Percentiles rank a stretch among this genome's conserved stretches.
Evolutionary conservation across 1,139 yeast species (phyloP).

Genomic region (Yamadazyma triangularis): DNA sequence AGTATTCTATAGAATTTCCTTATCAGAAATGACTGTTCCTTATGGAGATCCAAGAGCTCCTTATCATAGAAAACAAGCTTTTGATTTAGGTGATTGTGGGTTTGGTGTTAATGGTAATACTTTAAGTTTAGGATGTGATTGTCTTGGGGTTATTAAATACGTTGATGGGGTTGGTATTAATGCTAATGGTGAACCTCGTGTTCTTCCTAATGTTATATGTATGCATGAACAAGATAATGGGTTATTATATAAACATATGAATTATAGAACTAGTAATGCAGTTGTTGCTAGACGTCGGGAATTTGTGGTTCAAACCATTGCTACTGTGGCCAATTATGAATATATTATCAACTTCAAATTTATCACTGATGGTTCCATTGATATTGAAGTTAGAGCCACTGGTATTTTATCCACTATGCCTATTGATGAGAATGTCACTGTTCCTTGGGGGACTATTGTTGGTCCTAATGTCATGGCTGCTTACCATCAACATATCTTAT

Average conservation of each 20-base stretch:
- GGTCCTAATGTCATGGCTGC: slow-evolving; percentile 88
- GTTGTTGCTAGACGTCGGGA: slow-evolving; percentile 84
- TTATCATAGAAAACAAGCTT: slow-evolving; percentile 87
- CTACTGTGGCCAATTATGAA: slow-evolving; percentile 89
- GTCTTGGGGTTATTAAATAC: slow-evolving; percentile 83
- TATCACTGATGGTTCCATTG: slow-evolving; percentile 79
- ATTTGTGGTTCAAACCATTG: slow-evolving; percentile 78
- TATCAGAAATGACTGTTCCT: slow-evolving; percentile 90
- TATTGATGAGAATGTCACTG: slow-evolving; percentile 68
- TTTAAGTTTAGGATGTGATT: slow-evolving; percentile 79
- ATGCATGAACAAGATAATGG: slow-evolving; percentile 85
- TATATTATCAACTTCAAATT: slow-evolving; percentile 74
- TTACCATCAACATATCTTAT: slow-evolving; percentile 81
- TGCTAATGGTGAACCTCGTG: slow-evolving; percentile 59
- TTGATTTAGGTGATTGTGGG: slow-evolving; percentile 89
- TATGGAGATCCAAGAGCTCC: slow-evolving; percentile 91
- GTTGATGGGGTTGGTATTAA: slow-evolving; percentile 62
- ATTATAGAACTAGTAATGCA: slow-evolving; percentile 71
- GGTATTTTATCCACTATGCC: slow-evolving; percentile 85
- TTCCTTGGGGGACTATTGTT: slow-evolving; percentile 81
- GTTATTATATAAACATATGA: slow-evolving; percentile 76
- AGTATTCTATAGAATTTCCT: slow-evolving; percentile 69
- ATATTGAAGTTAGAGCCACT: slow-evolving; percentile 82
- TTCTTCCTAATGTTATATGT: slow-evolving; percentile 73
- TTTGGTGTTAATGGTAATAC: slow-evolving; percentile 79